Conservation (phyloP, 73 alveolate genomes). For the Paramecium sexaurelia region DNA sequence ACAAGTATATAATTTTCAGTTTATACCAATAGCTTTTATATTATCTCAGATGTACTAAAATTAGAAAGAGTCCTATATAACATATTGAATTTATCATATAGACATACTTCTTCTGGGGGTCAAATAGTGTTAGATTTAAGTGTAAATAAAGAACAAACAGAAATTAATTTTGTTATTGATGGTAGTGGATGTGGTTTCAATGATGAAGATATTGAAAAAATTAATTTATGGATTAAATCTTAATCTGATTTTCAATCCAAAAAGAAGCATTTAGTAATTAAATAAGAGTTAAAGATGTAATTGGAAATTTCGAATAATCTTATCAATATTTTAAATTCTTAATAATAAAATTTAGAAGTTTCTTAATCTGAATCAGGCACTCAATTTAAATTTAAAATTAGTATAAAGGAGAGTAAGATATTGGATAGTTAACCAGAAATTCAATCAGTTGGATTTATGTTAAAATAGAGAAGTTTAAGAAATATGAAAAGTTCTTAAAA, state of each 20-base stretch:
- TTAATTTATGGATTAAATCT: background rate
- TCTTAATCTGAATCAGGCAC: background rate
- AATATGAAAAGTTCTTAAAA: background rate
- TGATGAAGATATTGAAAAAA: background rate
- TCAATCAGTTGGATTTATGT: background rate
- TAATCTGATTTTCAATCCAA: background rate
- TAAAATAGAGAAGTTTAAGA: background rate
- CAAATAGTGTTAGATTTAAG: background rate
- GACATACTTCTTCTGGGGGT: background rate
- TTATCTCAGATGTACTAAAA: background rate
- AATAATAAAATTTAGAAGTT: background rate
- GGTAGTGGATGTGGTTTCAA: background rate
- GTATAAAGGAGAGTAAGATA: background rate
- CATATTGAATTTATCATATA: background rate
- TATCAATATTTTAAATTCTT: background rate
- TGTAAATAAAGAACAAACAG: background rate
- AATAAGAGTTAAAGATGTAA: background rate
- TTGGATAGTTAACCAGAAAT: background rate
- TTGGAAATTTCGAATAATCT: background rate
- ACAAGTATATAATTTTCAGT: background rate
- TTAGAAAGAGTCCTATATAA: conserved; percentile 24
- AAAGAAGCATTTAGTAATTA: background rate
- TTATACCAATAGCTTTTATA: background rate
- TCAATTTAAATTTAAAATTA: background rate
- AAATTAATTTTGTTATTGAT: background rate